Percentiles rank a stretch among this genome's conserved stretches.
phyloP scores from a whole-genome alignment of 2,329 filamentous ascomycete species.

The Colletotrichum tropicale region DNA sequence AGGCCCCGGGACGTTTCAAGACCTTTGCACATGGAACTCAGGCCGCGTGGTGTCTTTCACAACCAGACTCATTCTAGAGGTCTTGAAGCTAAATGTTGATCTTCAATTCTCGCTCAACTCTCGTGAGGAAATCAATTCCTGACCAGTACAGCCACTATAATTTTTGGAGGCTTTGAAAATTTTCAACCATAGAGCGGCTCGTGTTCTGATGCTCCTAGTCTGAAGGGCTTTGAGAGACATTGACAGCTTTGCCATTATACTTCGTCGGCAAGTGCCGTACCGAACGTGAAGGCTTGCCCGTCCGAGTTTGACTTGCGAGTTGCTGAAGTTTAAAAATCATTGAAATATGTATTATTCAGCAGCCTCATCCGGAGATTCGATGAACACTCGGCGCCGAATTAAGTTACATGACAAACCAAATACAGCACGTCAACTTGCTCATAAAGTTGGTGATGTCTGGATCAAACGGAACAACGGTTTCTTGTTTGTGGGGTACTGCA shows the following conservation, averaged over 20 bases:
- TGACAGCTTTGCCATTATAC: neutral
- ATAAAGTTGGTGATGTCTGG: neutral
- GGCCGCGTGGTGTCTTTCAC: rapidly evolving
- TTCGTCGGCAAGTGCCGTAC: neutral
- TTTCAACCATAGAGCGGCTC: neutral
- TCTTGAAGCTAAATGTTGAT: neutral
- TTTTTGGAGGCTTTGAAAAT: neutral
- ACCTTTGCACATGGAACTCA: neutral
- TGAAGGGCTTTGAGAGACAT: neutral
- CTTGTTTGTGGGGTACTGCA: neutral
- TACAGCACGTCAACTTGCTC: neutral
- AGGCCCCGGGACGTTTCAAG: rapidly evolving
- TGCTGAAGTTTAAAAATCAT: neutral
- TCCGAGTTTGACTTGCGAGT: neutral
- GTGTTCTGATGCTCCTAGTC: neutral
- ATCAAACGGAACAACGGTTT: neutral
- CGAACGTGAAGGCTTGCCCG: neutral
- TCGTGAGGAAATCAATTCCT: too few relatives aligned
- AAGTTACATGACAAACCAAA: neutral
- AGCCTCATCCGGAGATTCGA: neutral
- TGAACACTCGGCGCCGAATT: neutral
- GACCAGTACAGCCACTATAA: rapidly evolving
- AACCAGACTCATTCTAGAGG: neutral
- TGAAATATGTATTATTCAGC: neutral
- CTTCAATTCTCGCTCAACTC: neutral